phyloP scores from a whole-genome alignment of 441 rosid species.

The Cnidoscolus chayamansa region DNA sequence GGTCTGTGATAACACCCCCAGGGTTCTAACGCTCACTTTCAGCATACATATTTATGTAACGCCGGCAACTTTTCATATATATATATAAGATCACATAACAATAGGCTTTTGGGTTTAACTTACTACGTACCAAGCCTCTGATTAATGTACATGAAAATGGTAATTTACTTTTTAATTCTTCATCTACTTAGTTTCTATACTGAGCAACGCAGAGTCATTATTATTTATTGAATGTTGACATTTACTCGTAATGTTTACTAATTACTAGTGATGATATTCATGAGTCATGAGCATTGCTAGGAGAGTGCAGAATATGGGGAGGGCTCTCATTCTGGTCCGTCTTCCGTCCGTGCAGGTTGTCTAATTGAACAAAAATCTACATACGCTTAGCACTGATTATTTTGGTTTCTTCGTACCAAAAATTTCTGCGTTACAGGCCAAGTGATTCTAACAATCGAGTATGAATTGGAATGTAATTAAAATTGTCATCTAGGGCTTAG shows the following conservation, averaged over 20 bases:
- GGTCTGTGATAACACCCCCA: constrained; percentile 2
- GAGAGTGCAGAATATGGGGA: too few relatives aligned
- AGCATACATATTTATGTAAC: neutral
- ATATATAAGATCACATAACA: neutral
- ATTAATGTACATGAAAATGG: constrained; percentile 3
- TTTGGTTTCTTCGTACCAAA: too few relatives aligned
- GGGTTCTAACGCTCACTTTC: constrained; percentile 2
- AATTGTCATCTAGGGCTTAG: too few relatives aligned
- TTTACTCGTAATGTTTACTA: neutral
- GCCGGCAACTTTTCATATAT: neutral
- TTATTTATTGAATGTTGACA: neutral
- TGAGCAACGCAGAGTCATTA: too few relatives aligned
- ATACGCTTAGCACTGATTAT: too few relatives aligned
- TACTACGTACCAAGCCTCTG: neutral
- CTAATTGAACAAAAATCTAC: too few relatives aligned
- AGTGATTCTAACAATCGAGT: too few relatives aligned
- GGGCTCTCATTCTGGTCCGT: too few relatives aligned
- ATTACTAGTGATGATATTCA: neutral
- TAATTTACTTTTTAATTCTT: neutral
- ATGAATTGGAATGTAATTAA: too few relatives aligned
- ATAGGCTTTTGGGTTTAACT: neutral
- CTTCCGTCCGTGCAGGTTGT: too few relatives aligned
- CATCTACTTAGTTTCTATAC: neutral
- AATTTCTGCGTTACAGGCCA: too few relatives aligned
- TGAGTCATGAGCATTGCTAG: too few relatives aligned